Conservation (phyloP, 2,329 filamentous ascomycete species). For the Colletotrichum tropicale region DNA sequence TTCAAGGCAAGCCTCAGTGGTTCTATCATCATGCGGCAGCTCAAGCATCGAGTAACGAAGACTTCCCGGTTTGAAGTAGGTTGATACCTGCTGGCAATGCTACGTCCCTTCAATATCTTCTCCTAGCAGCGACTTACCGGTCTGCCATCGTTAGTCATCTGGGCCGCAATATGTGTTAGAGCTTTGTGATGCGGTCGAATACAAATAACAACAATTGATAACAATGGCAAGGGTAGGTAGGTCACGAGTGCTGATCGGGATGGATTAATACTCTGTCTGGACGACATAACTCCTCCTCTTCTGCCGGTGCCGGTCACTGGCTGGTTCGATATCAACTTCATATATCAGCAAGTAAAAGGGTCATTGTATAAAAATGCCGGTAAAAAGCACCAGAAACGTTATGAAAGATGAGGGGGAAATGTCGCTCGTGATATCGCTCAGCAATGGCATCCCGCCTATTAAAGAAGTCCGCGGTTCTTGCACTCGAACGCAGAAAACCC, state of each 20-base stretch:
- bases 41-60: neutral
- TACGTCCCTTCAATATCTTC: neutral
- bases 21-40: neutral
- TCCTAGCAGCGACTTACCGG: neutral
- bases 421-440: neutral
- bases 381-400: neutral
- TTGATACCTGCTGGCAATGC: neutral
- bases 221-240: neutral
- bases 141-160: neutral
- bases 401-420: neutral
- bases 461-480: neutral
- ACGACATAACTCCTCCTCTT: neutral
- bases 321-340: neutral
- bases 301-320: neutral
- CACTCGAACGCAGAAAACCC: neutral
- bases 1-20: neutral
- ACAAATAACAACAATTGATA: neutral
- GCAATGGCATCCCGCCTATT: neutral
- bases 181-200: neutral
- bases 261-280: neutral
- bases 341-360: neutral
- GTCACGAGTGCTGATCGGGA: neutral
- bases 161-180: neutral
- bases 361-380: neutral
- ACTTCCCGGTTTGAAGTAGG: neutral